These are phyloP conservation scores for Wallacemonas rigidus DNA, from an alignment of 208 protist genomes.

Conservation along the genomic window DNA sequence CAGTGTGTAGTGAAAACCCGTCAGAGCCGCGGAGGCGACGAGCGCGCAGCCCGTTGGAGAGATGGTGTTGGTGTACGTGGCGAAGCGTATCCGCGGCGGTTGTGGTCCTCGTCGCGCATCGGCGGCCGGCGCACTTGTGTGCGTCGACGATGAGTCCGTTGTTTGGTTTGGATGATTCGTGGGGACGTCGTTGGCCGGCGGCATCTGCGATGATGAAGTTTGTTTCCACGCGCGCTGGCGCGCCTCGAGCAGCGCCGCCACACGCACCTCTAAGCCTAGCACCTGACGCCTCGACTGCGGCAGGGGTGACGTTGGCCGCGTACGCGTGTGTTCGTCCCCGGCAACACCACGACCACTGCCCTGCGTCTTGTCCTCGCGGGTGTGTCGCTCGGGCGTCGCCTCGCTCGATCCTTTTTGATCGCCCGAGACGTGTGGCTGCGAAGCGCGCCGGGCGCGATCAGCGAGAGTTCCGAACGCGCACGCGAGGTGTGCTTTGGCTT, in stretches of 20 bases:
- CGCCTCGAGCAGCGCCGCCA: background rate
- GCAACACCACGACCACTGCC: no score
- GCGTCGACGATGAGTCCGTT: no score
- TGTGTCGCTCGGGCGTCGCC: no score
- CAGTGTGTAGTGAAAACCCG: slow-evolving; percentile 25
- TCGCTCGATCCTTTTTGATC: no score
- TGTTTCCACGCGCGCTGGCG: background rate
- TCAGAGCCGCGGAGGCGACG: slow-evolving; percentile 31
- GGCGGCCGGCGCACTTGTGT: no score
- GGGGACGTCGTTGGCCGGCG: no score
- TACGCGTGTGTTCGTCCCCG: no score
- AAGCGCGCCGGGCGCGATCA: no score
- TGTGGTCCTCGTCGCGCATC: no score
- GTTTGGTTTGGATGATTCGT: no score
- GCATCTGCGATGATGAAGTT: no score
- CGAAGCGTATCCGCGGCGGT: slow-evolving; percentile 15
- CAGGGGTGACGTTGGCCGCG: background rate
- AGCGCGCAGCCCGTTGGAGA: slow-evolving; percentile 30
- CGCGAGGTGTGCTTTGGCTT: background rate
- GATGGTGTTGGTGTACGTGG: slow-evolving; percentile 22
- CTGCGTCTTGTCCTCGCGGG: no score
- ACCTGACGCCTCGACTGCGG: background rate
- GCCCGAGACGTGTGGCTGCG: background rate
- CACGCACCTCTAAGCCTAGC: background rate
- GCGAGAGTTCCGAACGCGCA: background rate